Evolutionary conservation across 2,329 filamentous ascomycete genomes (phyloP).

Genomic region (Cordyceps tenuipes): DNA sequence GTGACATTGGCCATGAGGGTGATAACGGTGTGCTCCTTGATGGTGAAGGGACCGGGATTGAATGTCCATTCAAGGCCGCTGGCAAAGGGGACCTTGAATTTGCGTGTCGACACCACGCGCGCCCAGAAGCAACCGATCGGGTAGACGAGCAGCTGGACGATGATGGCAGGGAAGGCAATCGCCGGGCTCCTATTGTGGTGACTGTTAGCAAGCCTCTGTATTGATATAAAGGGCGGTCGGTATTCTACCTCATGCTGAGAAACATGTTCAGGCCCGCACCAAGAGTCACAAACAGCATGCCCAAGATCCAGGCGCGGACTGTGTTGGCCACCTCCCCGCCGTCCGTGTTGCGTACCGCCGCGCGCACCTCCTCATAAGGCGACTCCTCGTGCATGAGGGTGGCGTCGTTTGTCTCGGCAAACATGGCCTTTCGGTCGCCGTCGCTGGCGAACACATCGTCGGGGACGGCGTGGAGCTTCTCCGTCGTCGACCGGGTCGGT

Average conservation of each 20-base stretch:
- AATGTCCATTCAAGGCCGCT: conserved; percentile 30
- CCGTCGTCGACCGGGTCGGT: conserved; percentile 24
- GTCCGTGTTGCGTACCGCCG: conserved; percentile 34
- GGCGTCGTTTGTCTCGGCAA: conserved; percentile 19
- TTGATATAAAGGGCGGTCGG: too few species aligned
- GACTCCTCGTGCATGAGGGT: conserved; percentile 27
- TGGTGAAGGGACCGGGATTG: conserved; percentile 42
- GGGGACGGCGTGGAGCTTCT: conserved; percentile 23
- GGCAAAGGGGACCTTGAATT: conserved; percentile 30
- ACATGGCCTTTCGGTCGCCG: conserved; percentile 24
- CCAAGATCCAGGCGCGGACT: conserved; percentile 37
- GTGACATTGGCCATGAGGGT: conserved; percentile 48
- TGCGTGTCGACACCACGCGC: conserved; percentile 30
- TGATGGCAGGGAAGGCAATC: conserved; percentile 29
- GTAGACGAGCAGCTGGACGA: conserved; percentile 34
- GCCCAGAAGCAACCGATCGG: conserved; percentile 36
- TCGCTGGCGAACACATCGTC: conserved; percentile 23
- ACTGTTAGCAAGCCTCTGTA: background rate
- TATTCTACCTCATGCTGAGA: conserved; percentile 32
- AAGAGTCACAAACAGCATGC: conserved; percentile 36
- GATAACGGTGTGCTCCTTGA: conserved; percentile 46
- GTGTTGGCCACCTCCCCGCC: conserved; percentile 26
- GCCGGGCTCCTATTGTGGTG: conserved; percentile 23
- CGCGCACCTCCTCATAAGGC: conserved; percentile 25
- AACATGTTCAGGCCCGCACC: conserved; percentile 39